phyloP scores from a whole-genome alignment of 2,329 filamentous ascomycete species.

The Beauveria bassiana region DNA sequence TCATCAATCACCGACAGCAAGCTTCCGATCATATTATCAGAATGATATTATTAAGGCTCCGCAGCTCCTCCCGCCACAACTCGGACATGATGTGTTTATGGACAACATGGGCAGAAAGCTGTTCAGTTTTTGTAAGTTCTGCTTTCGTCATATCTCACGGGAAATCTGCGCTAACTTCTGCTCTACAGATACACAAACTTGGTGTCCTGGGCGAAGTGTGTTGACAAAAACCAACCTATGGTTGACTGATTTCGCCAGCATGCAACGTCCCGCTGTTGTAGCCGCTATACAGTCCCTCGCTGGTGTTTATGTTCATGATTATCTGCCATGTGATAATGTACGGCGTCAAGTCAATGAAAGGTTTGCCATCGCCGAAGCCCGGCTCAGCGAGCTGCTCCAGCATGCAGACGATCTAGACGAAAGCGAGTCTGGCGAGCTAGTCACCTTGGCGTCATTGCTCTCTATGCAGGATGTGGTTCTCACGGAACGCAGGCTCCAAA shows the following conservation, averaged over 20 bases:
- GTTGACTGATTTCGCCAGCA: constrained; percentile 31
- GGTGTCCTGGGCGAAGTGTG: constrained; percentile 33
- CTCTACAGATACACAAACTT: constrained; percentile 27
- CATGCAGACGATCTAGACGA: constrained; percentile 16
- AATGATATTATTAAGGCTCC: neutral
- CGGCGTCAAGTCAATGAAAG: constrained; percentile 25
- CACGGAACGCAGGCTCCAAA: constrained; percentile 27
- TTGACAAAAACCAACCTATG: constrained; percentile 31
- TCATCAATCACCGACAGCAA: neutral
- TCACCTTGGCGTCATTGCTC: constrained; percentile 30
- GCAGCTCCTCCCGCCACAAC: neutral
- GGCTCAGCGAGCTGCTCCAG: constrained; percentile 23
- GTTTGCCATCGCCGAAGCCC: constrained; percentile 24
- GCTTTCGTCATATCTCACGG: neutral
- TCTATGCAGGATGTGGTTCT: constrained; percentile 34
- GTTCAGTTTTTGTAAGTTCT: neutral
- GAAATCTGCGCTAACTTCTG: constrained; percentile 1
- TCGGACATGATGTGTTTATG: neutral
- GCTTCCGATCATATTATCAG: neutral
- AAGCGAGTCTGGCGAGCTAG: constrained; percentile 24
- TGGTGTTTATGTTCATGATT: constrained; percentile 34
- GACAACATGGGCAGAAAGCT: neutral
- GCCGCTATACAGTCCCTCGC: constrained; percentile 32
- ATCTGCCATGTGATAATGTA: constrained; percentile 25
- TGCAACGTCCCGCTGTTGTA: constrained; percentile 28